Base-by-base conservation (phyloP, 192 early-diverging fungal species). In the Dissophora globulifera region DNA sequence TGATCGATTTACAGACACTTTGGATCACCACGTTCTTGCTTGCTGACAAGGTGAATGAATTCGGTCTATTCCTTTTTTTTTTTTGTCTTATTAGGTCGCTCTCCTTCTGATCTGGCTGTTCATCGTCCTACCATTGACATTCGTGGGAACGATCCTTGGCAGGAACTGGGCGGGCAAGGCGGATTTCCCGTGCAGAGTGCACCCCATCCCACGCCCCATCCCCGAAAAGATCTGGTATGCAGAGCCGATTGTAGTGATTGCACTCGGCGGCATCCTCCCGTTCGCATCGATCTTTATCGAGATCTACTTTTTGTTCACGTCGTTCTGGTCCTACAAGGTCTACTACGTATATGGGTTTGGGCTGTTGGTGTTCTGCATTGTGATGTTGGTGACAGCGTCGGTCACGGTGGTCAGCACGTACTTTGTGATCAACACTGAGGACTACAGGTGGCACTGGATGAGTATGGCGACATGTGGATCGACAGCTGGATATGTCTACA, bases 331-430 rank as follows among this genome's bases (percentile, higher is more conserved):
- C 10, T 87, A 90, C 80, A 87, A 86, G 62, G 86, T 91, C 19
- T 95, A 93, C 68, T 92, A 93, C 58, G 89, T 94, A 11, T 93
- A 91, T 81, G 91, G 92, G 0, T 93, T 93, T 50, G 86, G 92
- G 79, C 49, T 93, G 58, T 66, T 91, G 3, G 89, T 93, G 9
- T 92, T 91, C 65, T 52, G 85, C 2, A 90, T 94, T 57, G 78
- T 94, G 30, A 62, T 92, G 30, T 59, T 91, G 46, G 89, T 91
- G 1, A 86, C 90, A 12, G 89, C 89, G 0, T 94, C 88, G 47
- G 86, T 92, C 0, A 80, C 91, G 10, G 83, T 93, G 41, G 89
- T 94, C 23, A 83, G 87, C 17, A 93, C 90, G 15, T 94, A 94
- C 70, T 85, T 93, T 51, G 69, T 94, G 20, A 79, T 94, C 50